Conservation (phyloP, 2,329 filamentous ascomycete species). For the Dactylonectria macrodidyma region DNA sequence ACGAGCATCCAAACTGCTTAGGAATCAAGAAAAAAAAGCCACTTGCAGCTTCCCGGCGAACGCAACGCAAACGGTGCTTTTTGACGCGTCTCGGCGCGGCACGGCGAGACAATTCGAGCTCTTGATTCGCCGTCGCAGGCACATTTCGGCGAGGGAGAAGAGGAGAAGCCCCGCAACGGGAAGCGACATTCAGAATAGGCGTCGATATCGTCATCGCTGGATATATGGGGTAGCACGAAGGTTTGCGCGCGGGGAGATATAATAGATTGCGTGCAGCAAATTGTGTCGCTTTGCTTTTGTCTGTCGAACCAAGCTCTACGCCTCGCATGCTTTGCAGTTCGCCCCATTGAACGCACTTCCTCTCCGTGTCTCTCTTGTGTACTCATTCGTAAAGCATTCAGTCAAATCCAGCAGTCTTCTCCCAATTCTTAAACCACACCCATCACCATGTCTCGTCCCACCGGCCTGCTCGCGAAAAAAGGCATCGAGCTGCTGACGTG, state of each 20-base stretch:
- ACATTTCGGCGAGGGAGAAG: neutral
- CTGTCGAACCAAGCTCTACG: neutral
- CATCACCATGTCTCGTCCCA: constrained; percentile 52
- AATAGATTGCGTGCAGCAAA: neutral
- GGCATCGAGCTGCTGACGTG: constrained; percentile 77
- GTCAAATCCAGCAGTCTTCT: neutral
- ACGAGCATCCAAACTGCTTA: constrained; percentile 6
- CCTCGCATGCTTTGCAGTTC: neutral
- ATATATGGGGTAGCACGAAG: neutral
- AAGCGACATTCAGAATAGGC: neutral
- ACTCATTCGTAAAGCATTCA: neutral
- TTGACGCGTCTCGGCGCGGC: neutral
- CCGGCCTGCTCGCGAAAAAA: constrained; percentile 72
- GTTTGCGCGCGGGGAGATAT: neutral
- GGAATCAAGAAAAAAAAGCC: neutral
- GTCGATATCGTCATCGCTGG: neutral
- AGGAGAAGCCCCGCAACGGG: no score
- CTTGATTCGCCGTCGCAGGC: neutral
- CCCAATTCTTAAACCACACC: neutral
- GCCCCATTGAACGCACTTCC: neutral
- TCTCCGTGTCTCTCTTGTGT: no score
- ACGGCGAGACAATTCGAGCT: neutral
- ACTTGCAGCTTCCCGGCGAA: neutral
- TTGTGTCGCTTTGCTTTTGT: neutral
- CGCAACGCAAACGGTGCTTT: neutral